A percentile compares a stretch with the other conserved stretches of the same genome.
Conservation (phyloP, 768 basidiomycete species). For the Hemileccinum rubropunctum region DNA sequence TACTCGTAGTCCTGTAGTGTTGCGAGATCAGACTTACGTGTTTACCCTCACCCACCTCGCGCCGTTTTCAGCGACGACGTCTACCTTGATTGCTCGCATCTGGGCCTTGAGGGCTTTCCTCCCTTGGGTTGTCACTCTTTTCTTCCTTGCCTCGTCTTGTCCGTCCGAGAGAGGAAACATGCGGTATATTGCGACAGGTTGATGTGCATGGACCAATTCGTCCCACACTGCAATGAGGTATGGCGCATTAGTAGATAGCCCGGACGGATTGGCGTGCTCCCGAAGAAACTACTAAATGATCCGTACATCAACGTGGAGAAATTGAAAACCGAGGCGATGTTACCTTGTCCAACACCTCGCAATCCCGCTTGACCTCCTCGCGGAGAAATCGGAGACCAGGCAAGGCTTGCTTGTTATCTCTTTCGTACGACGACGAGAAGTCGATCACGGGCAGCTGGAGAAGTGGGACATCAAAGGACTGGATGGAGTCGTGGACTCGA, state of each 20-base stretch:
- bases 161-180: slow-evolving; percentile 11
- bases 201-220: slow-evolving; percentile 61
- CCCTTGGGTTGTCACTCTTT: background rate
- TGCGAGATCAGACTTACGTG: slow-evolving; percentile 54
- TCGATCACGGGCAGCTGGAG: slow-evolving; percentile 35
- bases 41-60: slow-evolving; percentile 81
- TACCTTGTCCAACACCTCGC: slow-evolving; percentile 42
- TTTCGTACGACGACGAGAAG: background rate
- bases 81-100: slow-evolving; percentile 57
- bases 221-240: slow-evolving; percentile 83
- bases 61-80: slow-evolving; percentile 76
- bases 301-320: background rate
- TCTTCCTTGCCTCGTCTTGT: background rate
- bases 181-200: slow-evolving; percentile 60
- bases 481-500: slow-evolving; percentile 3
- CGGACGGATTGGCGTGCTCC: slow-evolving; percentile 28
- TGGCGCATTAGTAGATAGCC: slow-evolving; percentile 70
- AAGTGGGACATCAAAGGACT: slow-evolving; percentile 20
- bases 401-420: slow-evolving; percentile 21
- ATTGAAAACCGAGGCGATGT: background rate
- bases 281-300: slow-evolving; percentile 60
- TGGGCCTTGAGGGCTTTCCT: background rate
- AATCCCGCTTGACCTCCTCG: slow-evolving; percentile 43
- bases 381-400: slow-evolving; percentile 41
- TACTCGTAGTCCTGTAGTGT: too few relatives aligned